Percentiles rank a stretch among this genome's conserved stretches.
Conservation (phyloP, 225 moss, liverwort and hornwort species). For the Straminergon stramineum region DNA sequence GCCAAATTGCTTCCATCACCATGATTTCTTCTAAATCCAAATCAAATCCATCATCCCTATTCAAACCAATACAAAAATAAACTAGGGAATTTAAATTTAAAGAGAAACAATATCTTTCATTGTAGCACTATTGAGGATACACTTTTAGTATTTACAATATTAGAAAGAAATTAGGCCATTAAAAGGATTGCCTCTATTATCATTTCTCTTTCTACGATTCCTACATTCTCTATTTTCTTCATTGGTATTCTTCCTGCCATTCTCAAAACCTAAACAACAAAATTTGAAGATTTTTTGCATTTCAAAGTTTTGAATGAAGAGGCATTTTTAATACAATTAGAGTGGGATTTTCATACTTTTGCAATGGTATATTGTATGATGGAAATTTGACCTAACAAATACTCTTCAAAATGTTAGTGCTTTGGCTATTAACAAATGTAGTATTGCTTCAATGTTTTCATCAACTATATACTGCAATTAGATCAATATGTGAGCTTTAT, state of each 20-base stretch:
- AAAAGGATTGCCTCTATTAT: neutral
- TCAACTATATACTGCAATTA: neutral
- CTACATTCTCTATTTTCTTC: neutral
- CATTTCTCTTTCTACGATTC: neutral
- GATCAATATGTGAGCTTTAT: neutral
- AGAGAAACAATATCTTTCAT: neutral
- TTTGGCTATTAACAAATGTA: neutral
- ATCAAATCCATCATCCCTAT: neutral
- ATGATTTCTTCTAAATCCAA: neutral
- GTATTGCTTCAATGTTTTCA: neutral
- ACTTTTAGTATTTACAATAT: neutral
- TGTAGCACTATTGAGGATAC: neutral
- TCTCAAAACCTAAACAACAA: neutral
- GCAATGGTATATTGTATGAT: neutral
- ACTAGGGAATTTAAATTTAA: neutral
- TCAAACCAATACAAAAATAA: neutral
- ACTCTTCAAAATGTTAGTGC: neutral
- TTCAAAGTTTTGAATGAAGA: neutral
- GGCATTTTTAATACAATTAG: neutral
- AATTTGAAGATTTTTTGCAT: neutral
- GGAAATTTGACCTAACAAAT: neutral
- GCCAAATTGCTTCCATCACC: neutral
- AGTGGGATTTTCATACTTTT: neutral
- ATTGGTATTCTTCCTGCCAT: accelerated
- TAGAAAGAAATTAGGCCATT: neutral